Base-by-base conservation (phyloP, 495 filamentous ascomycete species). In the Cercophora scortea region DNA sequence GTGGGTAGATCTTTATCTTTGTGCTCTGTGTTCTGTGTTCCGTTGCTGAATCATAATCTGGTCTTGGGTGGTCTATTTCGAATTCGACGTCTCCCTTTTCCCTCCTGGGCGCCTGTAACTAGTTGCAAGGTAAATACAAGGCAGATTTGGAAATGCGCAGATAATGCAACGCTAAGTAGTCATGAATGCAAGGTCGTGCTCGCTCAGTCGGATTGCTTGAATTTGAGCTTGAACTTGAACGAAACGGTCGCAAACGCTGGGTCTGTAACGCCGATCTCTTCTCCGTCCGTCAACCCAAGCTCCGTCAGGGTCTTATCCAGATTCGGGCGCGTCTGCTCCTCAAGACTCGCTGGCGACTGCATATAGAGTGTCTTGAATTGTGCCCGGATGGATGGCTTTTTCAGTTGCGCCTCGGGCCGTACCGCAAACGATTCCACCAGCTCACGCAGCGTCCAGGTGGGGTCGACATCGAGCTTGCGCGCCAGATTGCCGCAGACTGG, bases 401-500 rank as follows among this genome's bases (percentile, higher is more conserved):
- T 90, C 50, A 94, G 71, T 67, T 91, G 86, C 52, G 89, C 81
- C 65, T 95, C 92, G 8, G 93, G 85, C 61, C 84, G 79, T 56
- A 86, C 84, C 10, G 87, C 87, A 40, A 98, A 74, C 32, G 81
- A 86, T 9, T 95, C 91, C 35, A 96, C 85, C 56, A 96, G 90
- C 17, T 91, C 88, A 52, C 84, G 75, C 55, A 99, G 70, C 0
- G 90, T 96, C 69, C 75, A 77, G 15, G 80, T 77, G 2, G 81
- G 75, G 63, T 93, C 79, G 35, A 90, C 82, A 9, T 77, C 61
- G 47, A 96, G 72, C 42, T 83, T 83, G 38, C 85, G 84, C 7
- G 91, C 83, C 40, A 88, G 68, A 52, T 87, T 85, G 5, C 92
- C 90, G 61, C 94, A 99, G 19, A 97, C 94, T 6, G 94, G 91